Conservation (phyloP, 106 monocot species). For the Gastrodia elata region DNA sequence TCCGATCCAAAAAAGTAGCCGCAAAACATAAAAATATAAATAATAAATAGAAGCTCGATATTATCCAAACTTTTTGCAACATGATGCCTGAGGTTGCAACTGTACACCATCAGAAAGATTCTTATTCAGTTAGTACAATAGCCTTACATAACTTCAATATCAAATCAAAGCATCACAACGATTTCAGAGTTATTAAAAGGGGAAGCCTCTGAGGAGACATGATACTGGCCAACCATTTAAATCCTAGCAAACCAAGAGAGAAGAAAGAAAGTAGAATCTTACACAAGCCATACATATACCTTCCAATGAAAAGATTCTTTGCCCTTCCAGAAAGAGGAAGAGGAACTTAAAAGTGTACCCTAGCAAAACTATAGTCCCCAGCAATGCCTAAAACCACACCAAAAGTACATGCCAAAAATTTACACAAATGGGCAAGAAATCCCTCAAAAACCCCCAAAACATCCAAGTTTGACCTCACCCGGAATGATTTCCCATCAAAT, state of each 20-base stretch:
- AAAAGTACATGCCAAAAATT: background rate
- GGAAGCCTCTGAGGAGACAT: background rate
- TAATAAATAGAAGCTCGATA: background rate
- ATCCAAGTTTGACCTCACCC: background rate
- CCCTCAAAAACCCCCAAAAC: background rate
- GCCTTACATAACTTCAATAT: slow-evolving; percentile 5
- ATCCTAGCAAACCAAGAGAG: background rate
- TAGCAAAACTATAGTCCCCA: background rate
- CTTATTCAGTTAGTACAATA: background rate
- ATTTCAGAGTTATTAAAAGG: background rate
- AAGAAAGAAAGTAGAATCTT: background rate
- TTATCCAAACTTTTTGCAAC: background rate
- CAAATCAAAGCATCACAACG: background rate
- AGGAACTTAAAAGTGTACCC: background rate
- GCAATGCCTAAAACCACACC: slow-evolving; percentile 1
- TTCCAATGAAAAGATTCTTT: slow-evolving; percentile 5
- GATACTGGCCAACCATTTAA: background rate
- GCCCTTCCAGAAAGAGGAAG: background rate
- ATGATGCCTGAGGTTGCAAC: background rate
- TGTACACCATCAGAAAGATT: background rate
- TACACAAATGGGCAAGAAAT: background rate
- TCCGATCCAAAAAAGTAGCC: background rate
- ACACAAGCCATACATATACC: background rate
- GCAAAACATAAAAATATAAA: background rate
- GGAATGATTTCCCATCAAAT: background rate